phyloP scores from a whole-genome alignment of 2,329 filamentous ascomycete species.

The Phialophora expanda region DNA sequence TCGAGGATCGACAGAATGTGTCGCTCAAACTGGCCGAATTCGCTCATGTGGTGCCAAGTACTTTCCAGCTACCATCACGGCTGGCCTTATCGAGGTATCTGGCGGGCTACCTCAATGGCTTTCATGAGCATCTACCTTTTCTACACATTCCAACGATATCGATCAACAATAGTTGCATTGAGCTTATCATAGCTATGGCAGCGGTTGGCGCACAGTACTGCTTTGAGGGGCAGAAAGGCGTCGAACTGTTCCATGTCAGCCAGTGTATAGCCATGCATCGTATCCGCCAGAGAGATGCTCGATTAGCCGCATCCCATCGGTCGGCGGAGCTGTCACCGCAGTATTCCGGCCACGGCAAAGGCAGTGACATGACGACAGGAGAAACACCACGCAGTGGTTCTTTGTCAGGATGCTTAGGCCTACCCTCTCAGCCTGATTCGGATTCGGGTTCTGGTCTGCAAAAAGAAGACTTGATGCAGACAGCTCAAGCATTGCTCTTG shows the following conservation, averaged over 20 bases:
- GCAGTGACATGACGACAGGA: constrained; percentile 16
- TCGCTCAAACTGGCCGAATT: constrained; percentile 36
- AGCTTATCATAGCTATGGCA: constrained; percentile 39
- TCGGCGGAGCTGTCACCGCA: constrained; percentile 39
- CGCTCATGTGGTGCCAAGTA: constrained; percentile 27
- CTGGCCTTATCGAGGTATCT: constrained; percentile 40
- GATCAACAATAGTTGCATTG: constrained; percentile 34
- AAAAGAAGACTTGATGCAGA: constrained; percentile 37
- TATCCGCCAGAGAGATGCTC: constrained; percentile 36
- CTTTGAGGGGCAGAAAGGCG: constrained; percentile 38
- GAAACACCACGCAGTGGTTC: constrained; percentile 31
- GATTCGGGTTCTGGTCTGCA: constrained; percentile 15
- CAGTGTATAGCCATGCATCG: constrained; percentile 38
- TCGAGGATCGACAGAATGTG: constrained; percentile 44
- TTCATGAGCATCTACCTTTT: constrained; percentile 41
- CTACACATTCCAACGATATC: constrained; percentile 36
- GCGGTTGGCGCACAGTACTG: constrained; percentile 40
- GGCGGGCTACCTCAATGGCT: constrained; percentile 39
- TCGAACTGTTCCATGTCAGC: constrained; percentile 36
- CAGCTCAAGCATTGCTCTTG: constrained; percentile 37
- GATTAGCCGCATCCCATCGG: constrained; percentile 27
- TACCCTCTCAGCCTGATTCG: constrained; percentile 28
- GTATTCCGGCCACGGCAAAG: constrained; percentile 23
- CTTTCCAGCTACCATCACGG: constrained; percentile 39
- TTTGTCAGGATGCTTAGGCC: constrained; percentile 32